Conservation (phyloP, 495 filamentous ascomycete species). For the Elasticomyces elasticus region DNA sequence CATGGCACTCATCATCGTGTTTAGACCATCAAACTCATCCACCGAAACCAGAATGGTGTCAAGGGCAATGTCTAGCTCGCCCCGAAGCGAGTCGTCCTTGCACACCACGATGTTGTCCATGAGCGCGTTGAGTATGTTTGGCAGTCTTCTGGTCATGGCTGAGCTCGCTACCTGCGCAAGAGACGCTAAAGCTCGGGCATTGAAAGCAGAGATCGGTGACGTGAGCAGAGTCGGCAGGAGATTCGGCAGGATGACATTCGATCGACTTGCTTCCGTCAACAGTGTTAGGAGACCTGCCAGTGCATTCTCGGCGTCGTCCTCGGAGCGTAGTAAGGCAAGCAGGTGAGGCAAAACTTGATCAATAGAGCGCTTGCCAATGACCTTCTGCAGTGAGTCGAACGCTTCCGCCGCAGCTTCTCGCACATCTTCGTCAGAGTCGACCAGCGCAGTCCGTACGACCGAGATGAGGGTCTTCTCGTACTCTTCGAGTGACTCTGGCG, state of each 20-base stretch:
- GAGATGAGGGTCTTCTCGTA: conserved; percentile 92
- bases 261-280: conserved; percentile 83
- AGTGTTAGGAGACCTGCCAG: conserved; percentile 84
- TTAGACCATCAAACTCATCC: conserved; percentile 91
- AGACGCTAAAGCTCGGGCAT: conserved; percentile 85
- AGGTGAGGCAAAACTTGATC: conserved; percentile 92
- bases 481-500: conserved; percentile 78
- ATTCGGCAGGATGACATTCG: conserved; percentile 92
- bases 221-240: conserved; percentile 85
- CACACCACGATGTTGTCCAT: conserved; percentile 82
- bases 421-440: conserved; percentile 79
- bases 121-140: conserved; percentile 78
- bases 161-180: conserved; percentile 79
- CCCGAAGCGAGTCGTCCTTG: conserved; percentile 62
- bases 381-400: conserved; percentile 86
- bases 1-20: conserved; percentile 87
- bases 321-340: conserved; percentile 71
- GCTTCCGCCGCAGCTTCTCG: conserved; percentile 94
- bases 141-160: conserved; percentile 80
- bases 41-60: conserved; percentile 83
- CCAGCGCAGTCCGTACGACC: conserved; percentile 84
- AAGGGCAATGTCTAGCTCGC: conserved; percentile 68
- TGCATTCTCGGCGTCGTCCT: conserved; percentile 83
- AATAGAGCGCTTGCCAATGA: conserved; percentile 83
- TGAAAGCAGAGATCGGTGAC: conserved; percentile 87